Conservation (phyloP, 306 rosid species). For the Ormosia semicastrata region DNA sequence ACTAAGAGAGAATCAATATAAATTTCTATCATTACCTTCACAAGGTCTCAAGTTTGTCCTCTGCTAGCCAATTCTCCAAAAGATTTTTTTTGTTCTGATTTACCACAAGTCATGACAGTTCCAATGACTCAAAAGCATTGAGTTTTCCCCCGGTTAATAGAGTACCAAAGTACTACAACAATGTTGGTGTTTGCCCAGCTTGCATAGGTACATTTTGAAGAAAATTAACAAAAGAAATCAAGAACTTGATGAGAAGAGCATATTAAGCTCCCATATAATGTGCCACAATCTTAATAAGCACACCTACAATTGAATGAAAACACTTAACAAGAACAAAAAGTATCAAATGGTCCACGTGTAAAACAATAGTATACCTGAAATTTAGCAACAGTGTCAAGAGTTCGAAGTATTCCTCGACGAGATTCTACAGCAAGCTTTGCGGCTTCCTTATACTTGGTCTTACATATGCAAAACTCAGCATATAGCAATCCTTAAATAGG, state of each 20-base stretch:
- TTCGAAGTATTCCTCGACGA: conserved; percentile 63
- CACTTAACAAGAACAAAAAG: neutral
- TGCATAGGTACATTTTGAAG: conserved; percentile 74
- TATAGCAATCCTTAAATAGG: neutral
- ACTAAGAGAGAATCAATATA: neutral
- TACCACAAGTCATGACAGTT: conserved; percentile 78
- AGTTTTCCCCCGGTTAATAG: conserved; percentile 76
- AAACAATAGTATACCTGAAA: conserved; percentile 47
- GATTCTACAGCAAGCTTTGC: conserved; percentile 71
- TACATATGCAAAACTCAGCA: neutral
- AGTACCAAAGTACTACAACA: conserved; percentile 81
- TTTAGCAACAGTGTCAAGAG: conserved; percentile 61
- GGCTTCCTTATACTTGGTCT: conserved; percentile 57
- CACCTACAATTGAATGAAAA: neutral
- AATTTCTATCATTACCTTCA: conserved; percentile 54
- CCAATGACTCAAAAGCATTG: conserved; percentile 73
- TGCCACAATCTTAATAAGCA: neutral
- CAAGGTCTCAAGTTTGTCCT: conserved; percentile 90
- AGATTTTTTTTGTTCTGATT: conserved; percentile 85
- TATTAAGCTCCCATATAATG: neutral
- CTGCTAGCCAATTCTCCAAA: conserved; percentile 83
- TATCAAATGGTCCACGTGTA: neutral
- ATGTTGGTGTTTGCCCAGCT: conserved; percentile 82
- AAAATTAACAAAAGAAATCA: neutral
- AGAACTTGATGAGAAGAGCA: neutral